These are phyloP conservation scores for Aspergillus ibericus DNA, from an alignment of 2,329 filamentous ascomycete genomes.

Conservation along the genomic window DNA sequence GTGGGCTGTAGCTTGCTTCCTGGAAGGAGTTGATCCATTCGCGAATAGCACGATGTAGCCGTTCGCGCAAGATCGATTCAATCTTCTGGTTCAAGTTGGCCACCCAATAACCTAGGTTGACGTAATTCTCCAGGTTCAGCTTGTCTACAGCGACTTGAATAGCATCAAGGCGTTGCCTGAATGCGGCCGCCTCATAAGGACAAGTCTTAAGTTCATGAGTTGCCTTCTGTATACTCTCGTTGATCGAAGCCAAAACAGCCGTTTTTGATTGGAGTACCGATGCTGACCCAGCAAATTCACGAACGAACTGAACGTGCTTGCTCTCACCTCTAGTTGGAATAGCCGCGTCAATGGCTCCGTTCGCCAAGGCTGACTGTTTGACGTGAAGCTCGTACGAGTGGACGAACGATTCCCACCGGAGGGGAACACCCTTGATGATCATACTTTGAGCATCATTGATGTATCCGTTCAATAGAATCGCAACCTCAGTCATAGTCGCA, in stretches of 20 bases:
- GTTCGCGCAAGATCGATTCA: conserved; percentile 73
- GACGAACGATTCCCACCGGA: conserved; percentile 97
- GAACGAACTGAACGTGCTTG: conserved; percentile 94
- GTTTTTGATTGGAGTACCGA: conserved; percentile 88
- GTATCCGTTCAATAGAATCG: conserved; percentile 85
- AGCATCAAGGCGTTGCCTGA: conserved; percentile 75
- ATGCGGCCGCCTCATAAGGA: conserved; percentile 74
- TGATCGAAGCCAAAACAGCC: conserved; percentile 71
- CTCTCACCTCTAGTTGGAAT: conserved; percentile 68
- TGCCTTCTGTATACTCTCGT: conserved; percentile 78
- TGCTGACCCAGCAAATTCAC: conserved; percentile 84
- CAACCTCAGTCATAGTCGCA: conserved; percentile 79
- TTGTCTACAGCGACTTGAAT: conserved; percentile 95
- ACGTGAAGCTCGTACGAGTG: conserved; percentile 92
- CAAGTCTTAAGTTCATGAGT: conserved; percentile 81
- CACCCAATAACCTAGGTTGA: conserved; percentile 91
- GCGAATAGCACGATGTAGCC: conserved; percentile 79
- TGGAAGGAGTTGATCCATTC: conserved; percentile 88
- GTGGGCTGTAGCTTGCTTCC: conserved; percentile 45
- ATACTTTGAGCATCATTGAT: conserved; percentile 84
- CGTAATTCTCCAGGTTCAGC: conserved; percentile 92
- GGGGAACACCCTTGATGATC: conserved; percentile 80
- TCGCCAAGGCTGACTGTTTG: conserved; percentile 61
- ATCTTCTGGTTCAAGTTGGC: conserved; percentile 81
- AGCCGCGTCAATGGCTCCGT: conserved; percentile 60